Conservation (phyloP, 2,329 filamentous ascomycete genomes). For the Ophiostoma sp. region DNA sequence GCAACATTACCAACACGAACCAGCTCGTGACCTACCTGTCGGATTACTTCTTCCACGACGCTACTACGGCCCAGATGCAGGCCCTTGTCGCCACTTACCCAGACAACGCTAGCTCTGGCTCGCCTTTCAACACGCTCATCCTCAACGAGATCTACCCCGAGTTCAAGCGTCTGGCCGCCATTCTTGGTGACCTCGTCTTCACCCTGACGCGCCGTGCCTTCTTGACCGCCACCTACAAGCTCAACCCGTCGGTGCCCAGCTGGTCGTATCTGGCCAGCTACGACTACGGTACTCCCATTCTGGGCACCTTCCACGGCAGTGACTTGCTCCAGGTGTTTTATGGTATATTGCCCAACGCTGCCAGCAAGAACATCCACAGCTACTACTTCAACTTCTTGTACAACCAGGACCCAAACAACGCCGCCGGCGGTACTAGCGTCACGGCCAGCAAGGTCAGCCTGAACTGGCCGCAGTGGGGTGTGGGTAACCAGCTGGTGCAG, state of each 20-base stretch:
- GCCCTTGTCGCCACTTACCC: slow-evolving; percentile 64
- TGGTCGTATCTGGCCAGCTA: slow-evolving; percentile 80
- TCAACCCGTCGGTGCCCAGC: slow-evolving; percentile 58
- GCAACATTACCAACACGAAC: slow-evolving; percentile 63
- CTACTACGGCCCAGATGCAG: slow-evolving; percentile 52
- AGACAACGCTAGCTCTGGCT: slow-evolving; percentile 57
- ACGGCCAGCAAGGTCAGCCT: slow-evolving; percentile 12
- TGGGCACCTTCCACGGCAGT: slow-evolving; percentile 74
- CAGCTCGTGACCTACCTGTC: slow-evolving; percentile 63
- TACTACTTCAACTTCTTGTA: slow-evolving; percentile 76
- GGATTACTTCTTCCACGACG: slow-evolving; percentile 59
- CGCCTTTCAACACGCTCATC: slow-evolving; percentile 68
- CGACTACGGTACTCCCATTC: slow-evolving; percentile 66
- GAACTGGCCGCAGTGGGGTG: slow-evolving; percentile 13
- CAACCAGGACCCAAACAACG: slow-evolving; percentile 67
- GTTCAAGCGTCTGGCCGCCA: slow-evolving; percentile 74
- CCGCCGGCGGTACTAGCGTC: slow-evolving; percentile 31
- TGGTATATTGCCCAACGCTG: slow-evolving; percentile 63
- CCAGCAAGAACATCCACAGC: slow-evolving; percentile 58
- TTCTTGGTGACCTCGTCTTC: slow-evolving; percentile 74
- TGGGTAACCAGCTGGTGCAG: slow-evolving; percentile 8
- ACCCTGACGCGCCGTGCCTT: slow-evolving; percentile 69
- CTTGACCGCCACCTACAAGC: slow-evolving; percentile 48
- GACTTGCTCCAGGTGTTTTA: slow-evolving; percentile 71
- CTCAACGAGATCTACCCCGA: slow-evolving; percentile 74